These are phyloP conservation scores for Phytopythium sindhum DNA, from an alignment of 352 stramenopile genomes.

Conservation along the genomic window DNA sequence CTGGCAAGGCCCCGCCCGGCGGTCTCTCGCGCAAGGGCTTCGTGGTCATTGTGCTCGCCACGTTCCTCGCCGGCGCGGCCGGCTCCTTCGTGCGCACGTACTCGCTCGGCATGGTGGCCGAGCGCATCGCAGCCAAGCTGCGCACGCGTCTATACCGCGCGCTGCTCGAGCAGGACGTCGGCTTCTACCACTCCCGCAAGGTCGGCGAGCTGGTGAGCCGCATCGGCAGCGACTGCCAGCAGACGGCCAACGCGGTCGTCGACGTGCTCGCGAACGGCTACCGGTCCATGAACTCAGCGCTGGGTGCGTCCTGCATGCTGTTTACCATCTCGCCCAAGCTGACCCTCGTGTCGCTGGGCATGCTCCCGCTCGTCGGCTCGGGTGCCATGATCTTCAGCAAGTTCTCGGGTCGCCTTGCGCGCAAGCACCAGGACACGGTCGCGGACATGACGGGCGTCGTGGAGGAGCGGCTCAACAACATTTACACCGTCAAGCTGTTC, in stretches of 20 bases:
- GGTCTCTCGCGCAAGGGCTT: conserved; percentile 84
- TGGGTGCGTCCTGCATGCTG: conserved; percentile 88
- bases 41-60: conserved; percentile 77
- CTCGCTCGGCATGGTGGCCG: conserved; percentile 85
- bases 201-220: conserved; percentile 85
- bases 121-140: conserved; percentile 80
- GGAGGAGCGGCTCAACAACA: conserved; percentile 86
- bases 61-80: conserved; percentile 80
- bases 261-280: conserved; percentile 86
- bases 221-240: conserved; percentile 84
- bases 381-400: conserved; percentile 84
- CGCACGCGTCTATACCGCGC: conserved; percentile 71
- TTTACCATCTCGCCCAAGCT: conserved; percentile 88
- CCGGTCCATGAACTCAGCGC: conserved; percentile 84
- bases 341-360: conserved; percentile 84
- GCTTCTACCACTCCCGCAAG: conserved; percentile 81
- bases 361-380: conserved; percentile 73
- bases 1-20: conserved; percentile 62
- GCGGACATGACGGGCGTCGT: conserved; percentile 75
- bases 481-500: conserved; percentile 89
- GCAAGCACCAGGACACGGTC: conserved; percentile 77
- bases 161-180: conserved; percentile 77
- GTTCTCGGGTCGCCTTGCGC: conserved; percentile 71
- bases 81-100: conserved; percentile 88
- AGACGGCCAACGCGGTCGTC: conserved; percentile 87